Percentiles rank a stretch among this genome's conserved stretches.
phyloP scores from a whole-genome alignment of 2,329 filamentous ascomycete species.

The Venturia effusa region DNA sequence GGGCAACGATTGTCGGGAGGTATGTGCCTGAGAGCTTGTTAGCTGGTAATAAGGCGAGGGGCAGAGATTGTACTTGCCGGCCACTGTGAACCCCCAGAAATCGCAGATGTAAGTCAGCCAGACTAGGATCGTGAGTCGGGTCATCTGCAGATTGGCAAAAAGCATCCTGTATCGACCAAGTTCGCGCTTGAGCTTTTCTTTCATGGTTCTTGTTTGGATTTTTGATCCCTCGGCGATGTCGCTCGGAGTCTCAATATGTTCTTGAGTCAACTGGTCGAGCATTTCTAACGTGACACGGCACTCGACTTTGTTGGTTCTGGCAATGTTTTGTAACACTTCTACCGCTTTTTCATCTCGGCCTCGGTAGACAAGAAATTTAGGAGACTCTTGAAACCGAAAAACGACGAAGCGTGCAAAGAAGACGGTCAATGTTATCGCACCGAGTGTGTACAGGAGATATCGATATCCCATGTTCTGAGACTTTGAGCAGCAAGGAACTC shows the following conservation, averaged over 20 bases:
- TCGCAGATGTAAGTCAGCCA: constrained; percentile 43
- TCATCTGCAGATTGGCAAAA: constrained; percentile 32
- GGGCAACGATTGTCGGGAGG: constrained; percentile 38
- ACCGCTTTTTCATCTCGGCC: constrained; percentile 60
- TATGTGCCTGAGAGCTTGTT: constrained; percentile 28
- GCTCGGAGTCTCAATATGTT: constrained; percentile 17
- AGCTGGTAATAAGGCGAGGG: background rate
- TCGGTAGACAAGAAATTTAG: constrained; percentile 68
- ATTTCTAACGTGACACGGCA: constrained; percentile 25
- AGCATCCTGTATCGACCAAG: constrained; percentile 33
- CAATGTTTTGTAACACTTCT: constrained; percentile 58
- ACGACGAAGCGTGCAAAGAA: constrained; percentile 54
- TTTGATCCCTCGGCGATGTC: constrained; percentile 10
- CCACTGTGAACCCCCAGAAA: constrained; percentile 39
- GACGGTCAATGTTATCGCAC: constrained; percentile 59
- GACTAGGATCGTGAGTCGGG: constrained; percentile 35
- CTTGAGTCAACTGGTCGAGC: constrained; percentile 24
- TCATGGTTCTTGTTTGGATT: constrained; percentile 8
- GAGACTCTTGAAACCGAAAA: constrained; percentile 64
- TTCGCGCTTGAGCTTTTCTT: constrained; percentile 29
- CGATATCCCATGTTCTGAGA: constrained; percentile 65
- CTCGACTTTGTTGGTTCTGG: constrained; percentile 50
- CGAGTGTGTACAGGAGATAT: constrained; percentile 60
- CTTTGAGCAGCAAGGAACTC: constrained; percentile 37
- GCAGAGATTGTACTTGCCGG: constrained; percentile 21